Base-by-base conservation (phyloP, 2,329 filamentous ascomycete genomes). In the Alternaria sp. region DNA sequence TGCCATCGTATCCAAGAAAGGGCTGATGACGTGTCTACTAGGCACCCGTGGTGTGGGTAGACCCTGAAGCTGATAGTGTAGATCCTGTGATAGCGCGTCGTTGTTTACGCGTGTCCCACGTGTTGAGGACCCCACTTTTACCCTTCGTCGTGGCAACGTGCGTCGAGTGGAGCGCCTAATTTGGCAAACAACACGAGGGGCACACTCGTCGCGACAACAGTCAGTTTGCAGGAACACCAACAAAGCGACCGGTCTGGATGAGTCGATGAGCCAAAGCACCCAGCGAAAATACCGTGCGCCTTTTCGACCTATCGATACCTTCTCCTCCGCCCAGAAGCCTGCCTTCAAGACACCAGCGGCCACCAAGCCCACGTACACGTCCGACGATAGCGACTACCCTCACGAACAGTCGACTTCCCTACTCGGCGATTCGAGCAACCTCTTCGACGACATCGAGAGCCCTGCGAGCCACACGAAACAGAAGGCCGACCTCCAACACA, bases 241-340 rank as follows among this genome's bases (percentile, higher is more conserved):
- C 28, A 4, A 7, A 49, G 30, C 5, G n/a, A 51, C 45, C 25
- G 41, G 50, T 32, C 55, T 40, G 18, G 20, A 45, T n/a, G 32
- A 43, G 61, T 52, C 43, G 30, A 78, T 77, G 74, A 73, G 58
- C 59, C 40, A 54, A 34, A 68, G 22, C 44, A 70, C 68, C 41
- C 68, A 71, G 14, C 66, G 61, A 25, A 78, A 75, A 57, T 62
- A 76, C 54, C 70, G 73, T 54, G 72, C 73, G 36, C 70, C 73
- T 18, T 77, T 74, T 44, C 73, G 72, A 46, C 77, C 74, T 8
- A 57, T 77, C 45, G 68, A 79, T 58, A 79, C 73, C 5, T 65
- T 79, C 7, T 68, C 73, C 9, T 77, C 74, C 14, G 68, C 71
- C 10, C 70, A 75, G 59, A 75, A 71, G 59, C 75, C 77, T n/a